Base-by-base conservation (phyloP, 495 filamentous ascomycete genomes). In the Tuber brumale region DNA sequence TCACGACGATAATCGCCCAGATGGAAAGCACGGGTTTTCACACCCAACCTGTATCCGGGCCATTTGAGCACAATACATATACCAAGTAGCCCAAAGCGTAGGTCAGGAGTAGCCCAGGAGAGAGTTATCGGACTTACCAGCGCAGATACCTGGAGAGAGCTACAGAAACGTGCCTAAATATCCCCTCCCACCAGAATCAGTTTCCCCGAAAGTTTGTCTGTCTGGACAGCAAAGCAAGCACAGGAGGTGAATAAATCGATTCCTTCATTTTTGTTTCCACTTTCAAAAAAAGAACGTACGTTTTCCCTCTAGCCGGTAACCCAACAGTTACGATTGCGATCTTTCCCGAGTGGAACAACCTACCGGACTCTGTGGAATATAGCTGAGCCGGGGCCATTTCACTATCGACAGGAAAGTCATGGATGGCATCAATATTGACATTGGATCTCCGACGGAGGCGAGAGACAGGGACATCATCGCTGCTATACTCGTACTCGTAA, bases 291-390 rank as follows among this genome's bases (percentile, higher is more conserved):
- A 73, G 51, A 75, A 86, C 91, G 78, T 86, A 94, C 90, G 96
- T 99, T 86, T 99, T 99, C 42, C 96, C 96, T 84, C 96, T 91
- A 45, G 96, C 96, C 70, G 96, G 96, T 66, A 97, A 88, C 72
- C 96, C 96, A 82, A 98, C 96, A 79, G 97, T 97, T 72, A 95
- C 95, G 75, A 99, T 98, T 57, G 94, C 94, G 79, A 99, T 98
- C 45, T 94, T 89, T 69, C 96, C 96, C 10, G 95, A 97, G 84
- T 99, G 96, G 83, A 98, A 99, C 39, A 99, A 89, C 35, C 95
- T 89, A 71, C 96, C 96, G 48, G 95, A 97, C 87, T 97, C 94
- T 31, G 96, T 99, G 83, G 93, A 97, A 84, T 99, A 99, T 39
- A 99, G 87, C 85, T 99, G 96, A 75, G 96, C 96, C 23, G 96